phyloP scores from a whole-genome alignment of 768 basidiomycete species.

The Asterophora parasitica region DNA sequence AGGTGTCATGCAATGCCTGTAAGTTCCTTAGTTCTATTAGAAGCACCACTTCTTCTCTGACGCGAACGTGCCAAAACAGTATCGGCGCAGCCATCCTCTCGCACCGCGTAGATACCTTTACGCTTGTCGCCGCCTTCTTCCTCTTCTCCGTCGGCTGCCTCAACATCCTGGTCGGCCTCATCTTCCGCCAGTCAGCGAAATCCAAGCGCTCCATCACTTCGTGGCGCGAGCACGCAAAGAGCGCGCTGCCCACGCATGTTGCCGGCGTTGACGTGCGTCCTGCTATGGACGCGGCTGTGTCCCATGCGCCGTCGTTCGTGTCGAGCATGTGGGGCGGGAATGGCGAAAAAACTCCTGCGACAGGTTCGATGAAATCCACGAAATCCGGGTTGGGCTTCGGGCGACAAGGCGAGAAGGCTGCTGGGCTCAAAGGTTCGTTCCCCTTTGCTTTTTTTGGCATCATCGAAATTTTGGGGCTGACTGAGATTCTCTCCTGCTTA shows the following conservation, averaged over 20 bases:
- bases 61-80: constrained; percentile 24
- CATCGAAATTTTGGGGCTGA: constrained; percentile 3
- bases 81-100: constrained; percentile 70
- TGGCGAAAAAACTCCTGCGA: constrained; percentile 10
- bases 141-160: constrained; percentile 89
- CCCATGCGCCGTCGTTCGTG: constrained; percentile 28
- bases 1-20: constrained; percentile 86
- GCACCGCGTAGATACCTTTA: constrained; percentile 81
- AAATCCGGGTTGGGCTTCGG: constrained; percentile 71
- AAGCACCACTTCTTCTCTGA: not conserved
- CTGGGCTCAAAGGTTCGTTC: constrained; percentile 49
- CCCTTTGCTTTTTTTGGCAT: not conserved
- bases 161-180: constrained; percentile 74
- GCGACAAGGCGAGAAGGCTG: constrained; percentile 70
- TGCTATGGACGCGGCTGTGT: constrained; percentile 24
- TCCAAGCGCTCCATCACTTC: constrained; percentile 56
- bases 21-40: constrained; percentile 19
- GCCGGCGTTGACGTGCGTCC: constrained; percentile 32
- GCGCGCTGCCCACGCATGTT: constrained; percentile 47
- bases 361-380: constrained; percentile 27
- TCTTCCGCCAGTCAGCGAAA: constrained; percentile 63
- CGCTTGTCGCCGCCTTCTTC: constrained; percentile 88
- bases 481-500: constrained; percentile 13
- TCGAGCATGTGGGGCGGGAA: constrained; percentile 26
- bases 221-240: constrained; percentile 55